Conservation (phyloP, 2,329 filamentous ascomycete genomes). For the Aureobasidium subglaciale region DNA sequence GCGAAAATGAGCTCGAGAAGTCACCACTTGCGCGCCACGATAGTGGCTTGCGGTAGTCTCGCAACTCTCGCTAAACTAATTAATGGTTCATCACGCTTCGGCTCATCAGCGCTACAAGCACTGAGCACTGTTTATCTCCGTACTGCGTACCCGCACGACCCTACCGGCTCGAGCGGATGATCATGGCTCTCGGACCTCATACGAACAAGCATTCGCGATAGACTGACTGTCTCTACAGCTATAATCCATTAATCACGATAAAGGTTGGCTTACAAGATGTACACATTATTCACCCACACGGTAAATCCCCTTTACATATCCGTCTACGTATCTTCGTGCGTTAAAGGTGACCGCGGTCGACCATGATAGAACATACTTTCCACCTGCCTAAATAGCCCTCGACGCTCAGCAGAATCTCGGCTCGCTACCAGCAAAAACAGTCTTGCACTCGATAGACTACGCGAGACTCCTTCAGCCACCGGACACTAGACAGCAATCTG, state of each 20-base stretch:
- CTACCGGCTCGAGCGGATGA: conserved; percentile 3
- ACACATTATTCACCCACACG: too few relatives aligned
- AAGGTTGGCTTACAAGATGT: too few relatives aligned
- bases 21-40: neutral
- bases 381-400: neutral
- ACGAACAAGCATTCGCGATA: neutral
- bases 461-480: neutral
- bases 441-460: neutral
- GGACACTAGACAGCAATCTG: conserved; percentile 1
- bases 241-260: too few relatives aligned
- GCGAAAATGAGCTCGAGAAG: neutral
- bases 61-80: conserved; percentile 1
- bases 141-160: neutral
- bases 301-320: neutral
- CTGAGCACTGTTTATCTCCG: neutral
- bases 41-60: neutral
- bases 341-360: neutral
- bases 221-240: neutral
- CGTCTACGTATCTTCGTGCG: neutral
- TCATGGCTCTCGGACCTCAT: neutral
- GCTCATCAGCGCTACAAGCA: conserved; percentile 3
- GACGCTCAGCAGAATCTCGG: neutral
- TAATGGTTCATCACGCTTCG: neutral
- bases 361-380: neutral
- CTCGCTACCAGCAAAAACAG: conserved; percentile 3